These are phyloP conservation scores for Brassica carinata DNA, from an alignment of 345 rosid genomes.

Conservation along the genomic window DNA sequence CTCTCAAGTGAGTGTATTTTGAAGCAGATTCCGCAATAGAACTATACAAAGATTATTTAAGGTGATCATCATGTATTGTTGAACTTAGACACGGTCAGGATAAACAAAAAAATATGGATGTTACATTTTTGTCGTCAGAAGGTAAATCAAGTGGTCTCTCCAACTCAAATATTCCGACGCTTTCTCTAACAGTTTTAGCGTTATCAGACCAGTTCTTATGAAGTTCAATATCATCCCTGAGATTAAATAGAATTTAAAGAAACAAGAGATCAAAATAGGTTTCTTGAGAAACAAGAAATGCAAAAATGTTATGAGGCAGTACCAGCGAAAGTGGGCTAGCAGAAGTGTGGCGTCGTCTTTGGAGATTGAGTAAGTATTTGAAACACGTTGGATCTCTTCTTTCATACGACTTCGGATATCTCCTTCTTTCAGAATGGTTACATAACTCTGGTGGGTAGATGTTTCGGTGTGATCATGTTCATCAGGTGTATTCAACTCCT, in stretches of 20 bases:
- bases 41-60: constrained; percentile 7
- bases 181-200: constrained; percentile 3
- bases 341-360: constrained; percentile 29
- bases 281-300: constrained; percentile 6
- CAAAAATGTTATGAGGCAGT: neutral
- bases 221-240: constrained; percentile 11
- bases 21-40: constrained; percentile 6
- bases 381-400: neutral
- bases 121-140: constrained; percentile 21
- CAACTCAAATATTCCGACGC: constrained; percentile 25
- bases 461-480: constrained; percentile 22
- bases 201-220: constrained; percentile 12
- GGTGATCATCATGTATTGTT: neutral
- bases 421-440: constrained; percentile 14
- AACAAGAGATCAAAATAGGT: constrained; percentile 21
- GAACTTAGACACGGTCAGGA: neutral
- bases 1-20: neutral
- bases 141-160: neutral
- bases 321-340: constrained; percentile 15
- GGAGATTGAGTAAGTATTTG: constrained; percentile 12
- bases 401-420: constrained; percentile 12
- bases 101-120: neutral
- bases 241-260: neutral
- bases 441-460: neutral
- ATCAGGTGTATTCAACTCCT: neutral